These are phyloP conservation scores for Dictyostelium brefeldianum DNA, from an alignment of 78 protist genomes.

Conservation along the genomic window DNA sequence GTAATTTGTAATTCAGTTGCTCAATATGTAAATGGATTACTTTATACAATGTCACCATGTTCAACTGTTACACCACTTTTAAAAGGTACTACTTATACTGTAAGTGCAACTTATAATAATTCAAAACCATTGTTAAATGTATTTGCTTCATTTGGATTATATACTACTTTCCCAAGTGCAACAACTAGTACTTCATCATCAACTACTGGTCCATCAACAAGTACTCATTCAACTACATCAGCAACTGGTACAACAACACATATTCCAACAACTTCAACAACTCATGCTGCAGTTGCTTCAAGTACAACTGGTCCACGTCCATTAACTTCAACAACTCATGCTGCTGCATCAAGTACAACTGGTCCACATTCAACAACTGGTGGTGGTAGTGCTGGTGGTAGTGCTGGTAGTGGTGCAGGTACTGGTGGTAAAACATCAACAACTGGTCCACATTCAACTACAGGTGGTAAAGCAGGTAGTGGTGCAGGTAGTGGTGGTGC, in stretches of 20 bases:
- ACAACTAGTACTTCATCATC: conserved; percentile 10
- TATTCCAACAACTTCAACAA: neutral
- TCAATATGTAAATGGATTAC: neutral
- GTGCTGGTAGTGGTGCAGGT: neutral
- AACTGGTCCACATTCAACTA: conserved; percentile 7
- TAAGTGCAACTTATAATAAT: conserved; percentile 5
- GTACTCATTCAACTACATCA: neutral
- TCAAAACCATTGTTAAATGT: conserved; percentile 9
- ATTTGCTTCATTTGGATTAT: conserved; percentile 11
- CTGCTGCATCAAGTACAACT: neutral
- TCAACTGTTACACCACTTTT: neutral
- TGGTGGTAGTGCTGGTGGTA: neutral
- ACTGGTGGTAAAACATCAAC: conserved; percentile 4
- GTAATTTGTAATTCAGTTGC: conserved; percentile 39
- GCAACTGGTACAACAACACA: conserved; percentile 14
- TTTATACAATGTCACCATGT: conserved; percentile 41
- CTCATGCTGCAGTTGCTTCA: conserved; percentile 12
- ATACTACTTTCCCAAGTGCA: conserved; percentile 7
- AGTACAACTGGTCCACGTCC: conserved; percentile 24
- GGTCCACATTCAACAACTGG: conserved; percentile 26
- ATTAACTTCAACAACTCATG: conserved; percentile 12
- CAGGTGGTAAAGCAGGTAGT: neutral
- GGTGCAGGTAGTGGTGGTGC: conserved; percentile 32
- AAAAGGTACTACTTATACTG: conserved; percentile 42
- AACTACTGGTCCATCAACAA: conserved; percentile 9